Base-by-base conservation (phyloP, 2,329 filamentous ascomycete species). In the Fonsecaea erecta region DNA sequence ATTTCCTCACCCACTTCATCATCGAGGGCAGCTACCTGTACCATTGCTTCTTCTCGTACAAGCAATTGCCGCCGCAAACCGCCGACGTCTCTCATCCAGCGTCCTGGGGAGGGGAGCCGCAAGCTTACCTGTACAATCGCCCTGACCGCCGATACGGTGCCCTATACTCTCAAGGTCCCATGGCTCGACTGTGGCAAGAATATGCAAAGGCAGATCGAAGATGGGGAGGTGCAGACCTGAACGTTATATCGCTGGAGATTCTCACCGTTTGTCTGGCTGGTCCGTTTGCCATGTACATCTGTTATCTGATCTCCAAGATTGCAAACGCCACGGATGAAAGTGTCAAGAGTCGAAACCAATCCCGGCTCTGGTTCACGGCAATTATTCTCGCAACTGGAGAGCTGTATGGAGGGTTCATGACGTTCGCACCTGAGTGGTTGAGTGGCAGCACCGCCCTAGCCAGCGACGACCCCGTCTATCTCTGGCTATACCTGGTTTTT, bases 1-100 rank as follows among this genome's bases (percentile, higher is more conserved):
- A 97, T 77, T 92, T 92, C 34, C 85, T 97, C 51, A 94, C 93
- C 74, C 95, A 99, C 81, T 87, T 96, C 78, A 83, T 92, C 76
- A 90, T 98, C 76, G 94, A 98, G 80, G 93, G 92, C 60, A 90
- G 88, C 73, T 98, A 92, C 78, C 87, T 97, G 26, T 97, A 93
- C 83, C 92, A 96, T 80, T 96, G 92, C 82, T 96, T 98, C 84
- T 94, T 93, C 84, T 84, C 84, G 71, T 87, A 82, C 73, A 78
- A 78, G 54, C 73, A 77, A 21, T 75, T 85, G 43, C 77, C 81
- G 7, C 76, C 77, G 43, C 73, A 72, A n/a, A 57, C 70, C 4
- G 51, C 69, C 48, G 72, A 75, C 59, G 70, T 70, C 43, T 70
- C 74, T 16, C 69, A 73, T 60, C 71, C 72, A 11, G 72, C 73